Percentiles rank a stretch among this genome's conserved stretches.
These are phyloP conservation scores for Alternaria alternata DNA, from an alignment of 2,329 filamentous ascomycete genomes.

Conservation along the genomic window DNA sequence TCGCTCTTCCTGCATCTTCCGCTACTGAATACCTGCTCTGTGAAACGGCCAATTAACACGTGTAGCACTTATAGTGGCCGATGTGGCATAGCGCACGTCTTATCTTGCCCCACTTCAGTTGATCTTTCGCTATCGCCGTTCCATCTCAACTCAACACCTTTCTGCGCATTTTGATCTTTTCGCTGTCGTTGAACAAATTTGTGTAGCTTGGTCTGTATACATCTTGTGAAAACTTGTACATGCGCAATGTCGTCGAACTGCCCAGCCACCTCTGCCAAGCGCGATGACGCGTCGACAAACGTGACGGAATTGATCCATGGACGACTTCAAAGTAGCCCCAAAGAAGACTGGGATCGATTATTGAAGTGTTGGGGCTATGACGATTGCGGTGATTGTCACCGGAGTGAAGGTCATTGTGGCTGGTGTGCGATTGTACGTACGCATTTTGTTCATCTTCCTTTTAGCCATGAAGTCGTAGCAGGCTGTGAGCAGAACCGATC, in stretches of 20 bases:
- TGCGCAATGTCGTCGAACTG: constrained; percentile 25
- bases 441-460: neutral
- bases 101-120: constrained; percentile 14
- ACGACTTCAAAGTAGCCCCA: constrained; percentile 37
- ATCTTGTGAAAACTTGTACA: neutral
- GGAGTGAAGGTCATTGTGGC: constrained; percentile 49
- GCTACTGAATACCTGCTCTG: neutral
- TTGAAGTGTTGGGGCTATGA: constrained; percentile 46
- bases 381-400: constrained; percentile 50
- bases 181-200: neutral
- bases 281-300: constrained; percentile 22
- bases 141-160: constrained; percentile 1
- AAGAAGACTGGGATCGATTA: constrained; percentile 43
- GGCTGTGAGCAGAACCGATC: neutral
- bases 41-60: neutral
- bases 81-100: constrained; percentile 16
- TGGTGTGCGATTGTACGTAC: constrained; percentile 56
- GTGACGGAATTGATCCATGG: constrained; percentile 34
- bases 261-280: constrained; percentile 11
- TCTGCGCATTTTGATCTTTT: neutral
- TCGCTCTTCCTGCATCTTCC: neutral
- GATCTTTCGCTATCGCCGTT: neutral
- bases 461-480: neutral
- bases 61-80: neutral
- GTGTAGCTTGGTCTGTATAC: neutral